These are phyloP conservation scores for Penicillium lividum DNA, from an alignment of 495 filamentous ascomycete genomes.

Conservation along the genomic window DNA sequence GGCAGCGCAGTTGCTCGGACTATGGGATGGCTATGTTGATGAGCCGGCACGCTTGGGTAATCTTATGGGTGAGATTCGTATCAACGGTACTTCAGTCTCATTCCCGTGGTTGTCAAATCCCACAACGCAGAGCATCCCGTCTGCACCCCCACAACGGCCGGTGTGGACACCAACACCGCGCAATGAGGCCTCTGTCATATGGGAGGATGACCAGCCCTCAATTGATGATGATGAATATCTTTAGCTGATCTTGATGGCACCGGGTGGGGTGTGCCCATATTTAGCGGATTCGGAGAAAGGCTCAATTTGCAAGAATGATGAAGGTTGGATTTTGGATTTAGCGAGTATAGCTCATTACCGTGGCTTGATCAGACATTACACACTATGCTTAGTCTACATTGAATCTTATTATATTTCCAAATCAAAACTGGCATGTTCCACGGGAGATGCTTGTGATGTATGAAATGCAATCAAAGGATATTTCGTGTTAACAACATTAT, in stretches of 20 bases:
- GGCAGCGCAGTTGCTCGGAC: slow-evolving; percentile 37
- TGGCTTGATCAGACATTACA: neutral
- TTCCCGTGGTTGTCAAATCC: slow-evolving; percentile 29
- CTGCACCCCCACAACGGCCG: slow-evolving; percentile 10
- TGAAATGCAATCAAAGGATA: too few relatives aligned
- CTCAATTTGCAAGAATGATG: neutral
- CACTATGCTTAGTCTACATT: neutral
- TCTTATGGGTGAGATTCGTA: slow-evolving; percentile 36
- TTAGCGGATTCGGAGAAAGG: neutral
- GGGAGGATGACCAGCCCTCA: slow-evolving; percentile 23
- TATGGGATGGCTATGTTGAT: slow-evolving; percentile 50
- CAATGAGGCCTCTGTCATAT: slow-evolving; percentile 14
- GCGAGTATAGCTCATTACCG: neutral
- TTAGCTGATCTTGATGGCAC: slow-evolving; percentile 13
- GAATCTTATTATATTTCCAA: neutral
- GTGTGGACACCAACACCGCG: slow-evolving; percentile 25
- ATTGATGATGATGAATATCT: slow-evolving; percentile 43
- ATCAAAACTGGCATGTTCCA: too few relatives aligned
- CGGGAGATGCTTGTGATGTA: too few relatives aligned
- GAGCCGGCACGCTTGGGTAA: slow-evolving; percentile 29
- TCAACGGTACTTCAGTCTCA: slow-evolving; percentile 33
- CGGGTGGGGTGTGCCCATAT: neutral
- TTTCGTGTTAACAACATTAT: too few relatives aligned
- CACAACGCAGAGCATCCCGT: slow-evolving; percentile 1
- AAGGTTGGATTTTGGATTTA: neutral